Evolutionary conservation across 2,329 filamentous ascomycete genomes (phyloP), one percentile per base, ranked within the genome.

Genomic region (Helicocarpus griseus): DNA sequence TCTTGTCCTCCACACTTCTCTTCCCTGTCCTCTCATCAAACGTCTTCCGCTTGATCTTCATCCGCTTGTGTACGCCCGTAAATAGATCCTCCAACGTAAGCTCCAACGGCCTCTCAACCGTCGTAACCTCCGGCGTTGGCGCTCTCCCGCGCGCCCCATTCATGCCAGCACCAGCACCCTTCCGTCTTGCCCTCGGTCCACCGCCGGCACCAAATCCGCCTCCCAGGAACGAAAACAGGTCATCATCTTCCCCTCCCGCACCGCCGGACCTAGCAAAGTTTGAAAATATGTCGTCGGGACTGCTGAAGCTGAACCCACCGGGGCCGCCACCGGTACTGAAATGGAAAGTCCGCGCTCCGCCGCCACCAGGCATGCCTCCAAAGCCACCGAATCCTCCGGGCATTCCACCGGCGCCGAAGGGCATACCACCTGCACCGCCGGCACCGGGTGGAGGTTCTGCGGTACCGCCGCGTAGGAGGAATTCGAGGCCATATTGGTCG

Each of bases 11-110:
- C 2, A 85, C 86, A 40, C 81, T 87, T 60, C 89, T 83, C 75
- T 95, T 95, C 53, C 89, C 89, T 0, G 78, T 83, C 19, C 83
- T 72, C 36, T 74, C 77, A 68, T 98, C 93, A 67, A 88, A 97
- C 17, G 86, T 89, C 81, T 97, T 97, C 63, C 91, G 82, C 76
- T 95, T 96, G 58, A 97, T 95, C 74, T 93, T 95, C 79, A 98
- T 89, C 78, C 95, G 96, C 80, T 98, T 98, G 46, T 86, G 89
- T 33, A 83, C 82, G 38, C 93, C 93, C 24, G 79, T 83, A 73
- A 82, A 97, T 55, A 97, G 72, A 63, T 98, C 93, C 69, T 98
- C 93, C 31, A 98, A 73, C 2, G 86, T 82, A 21, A 98, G 74
- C 2, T 84, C 81, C 56, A 98, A 69, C 43, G 86, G 82, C 63